These are phyloP conservation scores for Desmodesmus armatus DNA, from an alignment of 139 green algal genomes.

Conservation along the genomic window DNA sequence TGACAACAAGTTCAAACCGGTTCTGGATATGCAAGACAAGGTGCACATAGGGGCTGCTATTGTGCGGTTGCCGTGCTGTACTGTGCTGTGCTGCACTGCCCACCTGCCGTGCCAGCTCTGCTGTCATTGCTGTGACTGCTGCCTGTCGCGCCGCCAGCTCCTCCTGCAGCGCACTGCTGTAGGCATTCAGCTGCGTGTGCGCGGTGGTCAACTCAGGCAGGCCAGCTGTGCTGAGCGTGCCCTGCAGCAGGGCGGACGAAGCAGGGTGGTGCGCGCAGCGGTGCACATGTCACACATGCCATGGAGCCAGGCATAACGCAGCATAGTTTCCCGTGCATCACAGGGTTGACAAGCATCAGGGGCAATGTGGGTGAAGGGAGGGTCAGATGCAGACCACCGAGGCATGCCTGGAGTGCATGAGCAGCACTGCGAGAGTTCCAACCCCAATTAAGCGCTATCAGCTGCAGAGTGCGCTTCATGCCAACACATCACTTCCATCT, in stretches of 20 bases:
- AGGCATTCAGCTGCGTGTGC: constrained; percentile 22
- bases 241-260: constrained; percentile 10
- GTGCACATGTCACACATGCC: no score
- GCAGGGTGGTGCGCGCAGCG: neutral
- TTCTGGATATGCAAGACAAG: neutral
- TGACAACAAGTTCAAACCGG: neutral
- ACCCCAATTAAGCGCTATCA: no score
- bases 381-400: neutral
- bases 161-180: constrained; percentile 27
- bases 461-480: neutral
- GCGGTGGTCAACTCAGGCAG: constrained; percentile 30
- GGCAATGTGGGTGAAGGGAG: neutral
- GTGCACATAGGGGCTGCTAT: neutral
- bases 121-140: constrained; percentile 45
- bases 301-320: neutral
- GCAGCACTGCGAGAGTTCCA: neutral
- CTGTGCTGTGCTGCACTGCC: neutral
- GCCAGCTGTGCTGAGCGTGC: constrained; percentile 21
- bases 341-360: neutral
- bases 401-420: neutral
- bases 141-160: constrained; percentile 46
- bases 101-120: constrained; percentile 37
- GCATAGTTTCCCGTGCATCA: neutral
- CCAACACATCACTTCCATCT: no score
- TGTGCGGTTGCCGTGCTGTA: no score